Percentiles rank a stretch among this genome's conserved stretches.
These are phyloP conservation scores for Paraphaeosphaeria sporulosa DNA, from an alignment of 2,329 filamentous ascomycete genomes.

Conservation along the genomic window DNA sequence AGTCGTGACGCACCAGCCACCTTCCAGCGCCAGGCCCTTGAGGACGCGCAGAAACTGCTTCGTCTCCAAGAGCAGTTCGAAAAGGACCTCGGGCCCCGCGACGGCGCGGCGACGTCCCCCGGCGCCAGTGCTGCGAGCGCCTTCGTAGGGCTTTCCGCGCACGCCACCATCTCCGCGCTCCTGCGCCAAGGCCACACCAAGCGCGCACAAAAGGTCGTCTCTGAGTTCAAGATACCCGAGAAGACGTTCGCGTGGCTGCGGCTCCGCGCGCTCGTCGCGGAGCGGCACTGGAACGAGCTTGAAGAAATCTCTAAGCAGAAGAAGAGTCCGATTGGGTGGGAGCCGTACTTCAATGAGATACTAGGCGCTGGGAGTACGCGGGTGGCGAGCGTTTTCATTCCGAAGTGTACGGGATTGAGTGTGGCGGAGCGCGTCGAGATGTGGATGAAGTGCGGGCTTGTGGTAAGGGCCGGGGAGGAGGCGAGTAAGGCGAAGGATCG, in stretches of 20 bases:
- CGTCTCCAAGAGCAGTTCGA: slow-evolving; percentile 88
- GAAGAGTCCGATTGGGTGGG: slow-evolving; percentile 95
- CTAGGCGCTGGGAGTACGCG: slow-evolving; percentile 89
- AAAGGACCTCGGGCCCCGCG: slow-evolving; percentile 72
- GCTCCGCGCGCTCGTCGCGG: slow-evolving; percentile 85
- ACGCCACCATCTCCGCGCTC: slow-evolving; percentile 91
- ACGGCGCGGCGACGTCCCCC: slow-evolving; percentile 53
- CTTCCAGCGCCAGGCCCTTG: slow-evolving; percentile 76
- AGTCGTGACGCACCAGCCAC: slow-evolving; percentile 76
- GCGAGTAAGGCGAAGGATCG: slow-evolving; percentile 82
- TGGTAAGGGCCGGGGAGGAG: slow-evolving; percentile 89
- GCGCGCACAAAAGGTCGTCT: slow-evolving; percentile 85
- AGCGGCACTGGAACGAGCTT: slow-evolving; percentile 90
- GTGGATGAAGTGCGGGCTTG: slow-evolving; percentile 96
- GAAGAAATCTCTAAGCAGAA: slow-evolving; percentile 80
- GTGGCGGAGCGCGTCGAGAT: slow-evolving; percentile 79
- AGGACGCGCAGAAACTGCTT: slow-evolving; percentile 80
- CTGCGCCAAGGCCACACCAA: slow-evolving; percentile 82
- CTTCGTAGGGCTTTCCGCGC: slow-evolving; percentile 84
- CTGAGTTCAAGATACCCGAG: slow-evolving; percentile 91
- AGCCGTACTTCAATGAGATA: slow-evolving; percentile 93
- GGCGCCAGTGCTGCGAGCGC: neutral
- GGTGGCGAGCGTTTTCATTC: slow-evolving; percentile 81
- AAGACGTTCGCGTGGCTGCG: slow-evolving; percentile 89
- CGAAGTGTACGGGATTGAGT: slow-evolving; percentile 80